phyloP scores from a whole-genome alignment of 2,329 filamentous ascomycete species.

The Chrysoporthe puriensis region DNA sequence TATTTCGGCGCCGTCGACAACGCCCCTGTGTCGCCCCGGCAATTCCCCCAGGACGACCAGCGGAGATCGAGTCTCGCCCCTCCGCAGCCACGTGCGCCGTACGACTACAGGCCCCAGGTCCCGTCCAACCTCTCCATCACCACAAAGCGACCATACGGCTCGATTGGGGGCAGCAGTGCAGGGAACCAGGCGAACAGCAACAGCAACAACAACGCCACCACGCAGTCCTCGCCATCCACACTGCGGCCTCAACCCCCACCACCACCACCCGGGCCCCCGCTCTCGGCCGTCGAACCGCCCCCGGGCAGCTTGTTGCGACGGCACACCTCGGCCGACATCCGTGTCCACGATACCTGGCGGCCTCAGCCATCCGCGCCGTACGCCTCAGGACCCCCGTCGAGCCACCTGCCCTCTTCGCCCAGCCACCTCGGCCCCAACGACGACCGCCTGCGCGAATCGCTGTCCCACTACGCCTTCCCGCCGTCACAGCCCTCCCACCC shows the following conservation, averaged over 20 bases:
- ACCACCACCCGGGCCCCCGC: constrained; percentile 58
- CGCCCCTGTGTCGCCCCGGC: constrained; percentile 83
- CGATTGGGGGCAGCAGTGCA: constrained; percentile 69
- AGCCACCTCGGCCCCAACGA: constrained; percentile 55
- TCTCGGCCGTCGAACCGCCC: constrained; percentile 64
- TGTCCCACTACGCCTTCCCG: constrained; percentile 59
- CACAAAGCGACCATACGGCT: constrained; percentile 80
- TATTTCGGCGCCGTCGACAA: constrained; percentile 73
- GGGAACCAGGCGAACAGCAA: constrained; percentile 10
- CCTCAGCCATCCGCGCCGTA: constrained; percentile 66
- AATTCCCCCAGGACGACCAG: constrained; percentile 82
- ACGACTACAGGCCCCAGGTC: constrained; percentile 76
- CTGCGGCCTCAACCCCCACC: constrained; percentile 64
- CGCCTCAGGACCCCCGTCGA: constrained; percentile 59
- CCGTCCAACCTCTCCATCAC: constrained; percentile 81
- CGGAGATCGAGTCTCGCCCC: constrained; percentile 71
- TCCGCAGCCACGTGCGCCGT: constrained; percentile 57
- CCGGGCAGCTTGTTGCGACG: constrained; percentile 75
- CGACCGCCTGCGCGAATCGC: constrained; percentile 59
- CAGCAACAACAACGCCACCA: constrained; percentile 39
- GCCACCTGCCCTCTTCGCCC: constrained; percentile 60
- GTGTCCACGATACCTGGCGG: constrained; percentile 77
- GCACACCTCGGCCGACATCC: constrained; percentile 95
- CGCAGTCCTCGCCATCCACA: constrained; percentile 74
- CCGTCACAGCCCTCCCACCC: constrained; percentile 45